Evolutionary conservation across 2,329 filamentous ascomycete species (phyloP), one percentile per base, ranked within the genome.

Genomic region (Aurifilum marmelostoma): DNA sequence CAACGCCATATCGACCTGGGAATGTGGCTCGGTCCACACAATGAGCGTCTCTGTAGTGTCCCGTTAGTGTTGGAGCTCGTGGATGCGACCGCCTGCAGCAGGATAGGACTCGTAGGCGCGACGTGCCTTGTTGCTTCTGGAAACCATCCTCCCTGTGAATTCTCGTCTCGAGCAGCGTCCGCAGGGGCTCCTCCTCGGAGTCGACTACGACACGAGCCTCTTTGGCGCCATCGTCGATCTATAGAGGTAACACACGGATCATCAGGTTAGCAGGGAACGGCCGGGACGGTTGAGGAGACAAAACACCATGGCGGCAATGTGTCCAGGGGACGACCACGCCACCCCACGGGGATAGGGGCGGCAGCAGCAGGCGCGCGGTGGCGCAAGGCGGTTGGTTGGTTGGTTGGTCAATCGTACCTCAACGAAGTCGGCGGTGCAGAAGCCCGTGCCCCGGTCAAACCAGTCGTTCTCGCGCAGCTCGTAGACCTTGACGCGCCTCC

Each of bases 381-480:
- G 60, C 58, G 68, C 61, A 52, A 56, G 65, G 67, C 65, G 66
- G 34, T 34, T 34, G 8, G 4, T 34, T 4, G 34, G 34, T 34
- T n/a, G n/a, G 21, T 47, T 2, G 56, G 69, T 32, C 66, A 64
- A 41, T 79, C 91, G 79, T 88, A 96, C 92, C 79, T 89, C 87
- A 72, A 90, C 82, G 73, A 92, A 88, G 73, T 89, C 87, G 62
- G 94, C 94, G 70, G 89, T 92, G 80, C 96, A 98, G 80, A 97
- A 97, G 72, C 96, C 96, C 62, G 96, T 99, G 73, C 96, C 96
- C 77, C 95, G 88, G 82, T 99, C 96, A 79, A 95, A 97, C 96
- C 96, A 99, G 88, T 98, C 96, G 86, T 97, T 97, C 83, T 97
- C 94, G 80, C 93, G 93, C 76, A 99, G 88, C 84, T 98, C 96